These are phyloP conservation scores for Cupressus sempervirens DNA, from an alignment of 75 land plant genomes.

Conservation along the genomic window DNA sequence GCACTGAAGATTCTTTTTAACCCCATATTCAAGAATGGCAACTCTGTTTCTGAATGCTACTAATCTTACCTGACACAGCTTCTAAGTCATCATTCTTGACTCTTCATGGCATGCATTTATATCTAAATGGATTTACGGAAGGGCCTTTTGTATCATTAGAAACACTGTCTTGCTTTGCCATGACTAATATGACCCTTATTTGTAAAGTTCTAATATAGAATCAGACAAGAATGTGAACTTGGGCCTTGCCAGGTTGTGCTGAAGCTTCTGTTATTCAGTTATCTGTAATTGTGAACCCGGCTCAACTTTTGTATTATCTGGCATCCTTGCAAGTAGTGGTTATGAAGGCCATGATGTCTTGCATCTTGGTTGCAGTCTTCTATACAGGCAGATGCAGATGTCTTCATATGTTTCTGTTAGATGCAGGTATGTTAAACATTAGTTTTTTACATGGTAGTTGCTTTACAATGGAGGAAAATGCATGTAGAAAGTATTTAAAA, in stretches of 20 bases:
- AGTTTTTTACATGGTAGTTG: neutral
- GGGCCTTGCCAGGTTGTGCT: neutral
- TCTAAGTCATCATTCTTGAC: neutral
- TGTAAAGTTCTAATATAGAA: neutral
- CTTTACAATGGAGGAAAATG: neutral
- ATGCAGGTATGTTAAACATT: slow-evolving; percentile 3
- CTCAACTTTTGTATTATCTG: neutral
- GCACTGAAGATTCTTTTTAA: slow-evolving; percentile 14
- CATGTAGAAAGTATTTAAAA: neutral
- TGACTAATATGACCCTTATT: neutral
- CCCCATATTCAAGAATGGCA: slow-evolving; percentile 6
- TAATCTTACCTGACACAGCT: slow-evolving; percentile 4
- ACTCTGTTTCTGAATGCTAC: neutral
- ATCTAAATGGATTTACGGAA: neutral
- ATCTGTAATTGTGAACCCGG: neutral
- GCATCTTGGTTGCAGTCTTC: neutral
- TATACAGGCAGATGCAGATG: neutral
- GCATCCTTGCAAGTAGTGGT: neutral
- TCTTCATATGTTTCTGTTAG: neutral
- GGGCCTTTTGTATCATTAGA: neutral
- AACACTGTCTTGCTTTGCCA: neutral
- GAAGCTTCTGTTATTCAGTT: neutral
- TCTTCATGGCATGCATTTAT: neutral
- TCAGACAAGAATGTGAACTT: neutral
- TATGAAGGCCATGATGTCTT: neutral